phyloP scores from a whole-genome alignment of 1,139 yeast species.

The Kodamaea ohmeri region DNA sequence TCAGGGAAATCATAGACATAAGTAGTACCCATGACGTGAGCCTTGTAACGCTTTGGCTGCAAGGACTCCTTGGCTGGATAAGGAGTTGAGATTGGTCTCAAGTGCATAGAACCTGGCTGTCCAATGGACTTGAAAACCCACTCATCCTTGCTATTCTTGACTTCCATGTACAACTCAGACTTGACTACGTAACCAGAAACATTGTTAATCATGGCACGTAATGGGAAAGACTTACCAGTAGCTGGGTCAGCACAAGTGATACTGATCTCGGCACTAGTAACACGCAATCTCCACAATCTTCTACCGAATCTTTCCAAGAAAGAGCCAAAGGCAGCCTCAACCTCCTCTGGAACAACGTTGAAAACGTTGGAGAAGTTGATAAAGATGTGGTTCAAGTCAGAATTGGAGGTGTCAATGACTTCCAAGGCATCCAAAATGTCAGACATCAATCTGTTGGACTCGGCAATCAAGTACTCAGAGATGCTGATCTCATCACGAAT shows the following conservation, averaged over 20 bases:
- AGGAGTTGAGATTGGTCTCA: slow-evolving; percentile 92
- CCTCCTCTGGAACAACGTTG: slow-evolving; percentile 91
- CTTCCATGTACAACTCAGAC: slow-evolving; percentile 91
- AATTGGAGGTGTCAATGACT: slow-evolving; percentile 88
- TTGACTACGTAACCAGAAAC: slow-evolving; percentile 97
- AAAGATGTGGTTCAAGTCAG: slow-evolving; percentile 94
- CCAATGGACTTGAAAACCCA: slow-evolving; percentile 97
- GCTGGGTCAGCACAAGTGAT: slow-evolving; percentile 89
- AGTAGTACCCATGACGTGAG: slow-evolving; percentile 97
- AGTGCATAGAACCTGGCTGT: slow-evolving; percentile 93
- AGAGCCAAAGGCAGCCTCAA: slow-evolving; percentile 95
- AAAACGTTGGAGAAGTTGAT: slow-evolving; percentile 94
- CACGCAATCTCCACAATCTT: slow-evolving; percentile 93
- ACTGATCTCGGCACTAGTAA: slow-evolving; percentile 95
- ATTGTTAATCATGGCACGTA: slow-evolving; percentile 93
- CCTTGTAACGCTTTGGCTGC: slow-evolving; percentile 98
- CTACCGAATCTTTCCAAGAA: slow-evolving; percentile 97
- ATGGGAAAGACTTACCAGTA: slow-evolving; percentile 88
- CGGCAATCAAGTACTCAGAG: slow-evolving; percentile 90
- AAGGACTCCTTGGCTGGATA: slow-evolving; percentile 97
- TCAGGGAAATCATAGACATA: slow-evolving; percentile 99
- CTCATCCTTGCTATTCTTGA: slow-evolving; percentile 85
- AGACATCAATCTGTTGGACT: slow-evolving; percentile 92
- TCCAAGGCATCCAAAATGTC: slow-evolving; percentile 94
- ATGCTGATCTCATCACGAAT: slow-evolving; percentile 90